phyloP scores from a whole-genome alignment of 2,329 filamentous ascomycete species.

The Talaromyces sp. region DNA sequence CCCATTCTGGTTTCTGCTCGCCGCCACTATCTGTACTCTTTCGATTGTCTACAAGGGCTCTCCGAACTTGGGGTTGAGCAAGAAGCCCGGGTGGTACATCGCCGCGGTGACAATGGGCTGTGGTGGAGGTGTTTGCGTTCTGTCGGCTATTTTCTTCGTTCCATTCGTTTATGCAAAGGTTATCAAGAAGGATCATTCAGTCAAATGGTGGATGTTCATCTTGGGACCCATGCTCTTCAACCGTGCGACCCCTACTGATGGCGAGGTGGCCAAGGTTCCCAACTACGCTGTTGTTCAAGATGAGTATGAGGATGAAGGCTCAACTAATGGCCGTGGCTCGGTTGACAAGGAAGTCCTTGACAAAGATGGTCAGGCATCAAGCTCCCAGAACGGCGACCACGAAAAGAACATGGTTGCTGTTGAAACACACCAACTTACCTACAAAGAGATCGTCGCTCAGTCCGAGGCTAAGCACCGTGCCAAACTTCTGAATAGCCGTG shows the following conservation, averaged over 20 bases:
- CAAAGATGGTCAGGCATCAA: conserved; percentile 25
- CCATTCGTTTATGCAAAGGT: conserved; percentile 69
- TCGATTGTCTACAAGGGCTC: conserved; percentile 83
- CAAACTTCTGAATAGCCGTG: conserved; percentile 63
- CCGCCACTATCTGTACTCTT: conserved; percentile 72
- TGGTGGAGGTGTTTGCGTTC: conserved; percentile 61
- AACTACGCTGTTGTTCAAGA: conserved; percentile 79
- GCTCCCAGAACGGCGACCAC: conserved; percentile 25
- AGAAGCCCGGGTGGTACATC: conserved; percentile 66
- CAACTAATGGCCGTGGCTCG: conserved; percentile 29
- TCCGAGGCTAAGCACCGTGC: conserved; percentile 63
- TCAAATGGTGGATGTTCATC: conserved; percentile 66
- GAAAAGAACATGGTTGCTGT: conserved; percentile 46
- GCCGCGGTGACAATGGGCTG: conserved; percentile 67
- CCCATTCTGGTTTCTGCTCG: conserved; percentile 77
- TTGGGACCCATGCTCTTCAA: conserved; percentile 66
- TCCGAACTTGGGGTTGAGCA: conserved; percentile 65
- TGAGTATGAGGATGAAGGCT: conserved; percentile 53
- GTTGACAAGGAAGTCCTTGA: conserved; percentile 26
- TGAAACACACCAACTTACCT: conserved; percentile 58
- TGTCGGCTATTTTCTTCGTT: conserved; percentile 72
- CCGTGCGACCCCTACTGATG: conserved; percentile 58
- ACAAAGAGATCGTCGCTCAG: conserved; percentile 64
- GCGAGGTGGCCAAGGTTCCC: conserved; percentile 63
- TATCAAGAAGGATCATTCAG: conserved; percentile 67